Evolutionary conservation across 1,284 basidiomycete species (phyloP).

Genomic region (Paramarasmius palmivorus): DNA sequence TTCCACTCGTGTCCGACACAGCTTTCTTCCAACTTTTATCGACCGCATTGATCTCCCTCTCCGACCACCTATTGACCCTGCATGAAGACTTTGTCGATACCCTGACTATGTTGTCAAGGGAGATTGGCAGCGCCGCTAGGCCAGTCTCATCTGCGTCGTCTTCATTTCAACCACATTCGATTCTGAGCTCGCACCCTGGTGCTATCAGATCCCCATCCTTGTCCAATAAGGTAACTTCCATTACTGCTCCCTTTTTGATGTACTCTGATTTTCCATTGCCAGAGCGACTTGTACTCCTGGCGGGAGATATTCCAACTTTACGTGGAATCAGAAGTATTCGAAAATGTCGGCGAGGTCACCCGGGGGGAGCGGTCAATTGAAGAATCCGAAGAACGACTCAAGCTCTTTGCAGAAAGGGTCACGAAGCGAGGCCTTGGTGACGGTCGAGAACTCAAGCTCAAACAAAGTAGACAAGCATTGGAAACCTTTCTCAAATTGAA

Average conservation of each 20-base stretch:
- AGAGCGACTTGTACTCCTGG: slow-evolving; percentile 89
- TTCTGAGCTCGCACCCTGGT: slow-evolving; percentile 42
- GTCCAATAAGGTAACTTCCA: slow-evolving; percentile 29
- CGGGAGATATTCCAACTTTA: slow-evolving; percentile 90
- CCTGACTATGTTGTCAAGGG: slow-evolving; percentile 59
- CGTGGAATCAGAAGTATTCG: slow-evolving; percentile 87
- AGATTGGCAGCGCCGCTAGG: slow-evolving; percentile 61
- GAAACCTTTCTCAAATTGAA: slow-evolving; percentile 85
- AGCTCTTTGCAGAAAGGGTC: slow-evolving; percentile 71
- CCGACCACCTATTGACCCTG: slow-evolving; percentile 63
- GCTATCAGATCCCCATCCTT: slow-evolving; percentile 24
- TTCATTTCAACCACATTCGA: slow-evolving; percentile 49
- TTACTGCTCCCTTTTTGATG: slow-evolving; percentile 16
- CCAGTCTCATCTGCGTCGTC: slow-evolving; percentile 50
- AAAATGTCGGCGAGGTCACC: slow-evolving; percentile 71
- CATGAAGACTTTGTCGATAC: slow-evolving; percentile 65
- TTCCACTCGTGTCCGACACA: slow-evolving; percentile 81
- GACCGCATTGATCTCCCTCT: slow-evolving; percentile 70
- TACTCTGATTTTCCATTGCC: slow-evolving; percentile 24
- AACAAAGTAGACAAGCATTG: slow-evolving; percentile 67
- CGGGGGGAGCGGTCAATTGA: slow-evolving; percentile 76
- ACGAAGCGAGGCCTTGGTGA: slow-evolving; percentile 62
- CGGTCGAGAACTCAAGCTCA: slow-evolving; percentile 58
- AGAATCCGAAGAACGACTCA: slow-evolving; percentile 74
- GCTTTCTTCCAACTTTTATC: slow-evolving; percentile 83